phyloP scores from a whole-genome alignment of 2,329 filamentous ascomycete species.

The Dactylellina cionopaga region DNA sequence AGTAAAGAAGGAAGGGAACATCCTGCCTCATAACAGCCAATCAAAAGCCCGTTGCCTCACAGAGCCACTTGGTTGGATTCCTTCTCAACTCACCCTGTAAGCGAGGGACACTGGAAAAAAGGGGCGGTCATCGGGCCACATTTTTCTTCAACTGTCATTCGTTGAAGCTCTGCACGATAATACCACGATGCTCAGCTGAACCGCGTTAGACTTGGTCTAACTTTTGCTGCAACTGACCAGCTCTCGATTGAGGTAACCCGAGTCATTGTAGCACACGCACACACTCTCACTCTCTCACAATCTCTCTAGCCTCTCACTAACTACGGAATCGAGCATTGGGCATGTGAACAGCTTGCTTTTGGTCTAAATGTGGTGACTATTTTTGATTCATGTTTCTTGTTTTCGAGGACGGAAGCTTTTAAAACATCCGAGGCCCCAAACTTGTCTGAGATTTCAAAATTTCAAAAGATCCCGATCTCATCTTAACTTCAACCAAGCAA shows the following conservation, averaged over 20 bases:
- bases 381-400: no score
- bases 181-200: slow-evolving; percentile 35
- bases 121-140: slow-evolving; percentile 40
- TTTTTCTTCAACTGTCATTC: slow-evolving; percentile 16
- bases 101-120: slow-evolving; percentile 33
- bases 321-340: no score
- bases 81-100: slow-evolving; percentile 10
- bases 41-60: slow-evolving; percentile 19
- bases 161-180: slow-evolving; percentile 13
- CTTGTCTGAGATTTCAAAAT: no score
- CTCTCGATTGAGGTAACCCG: neutral
- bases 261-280: no score
- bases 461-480: neutral
- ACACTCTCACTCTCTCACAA: no score
- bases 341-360: no score
- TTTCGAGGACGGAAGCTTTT: slow-evolving; percentile 24
- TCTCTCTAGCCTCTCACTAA: no score
- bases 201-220: slow-evolving; percentile 1
- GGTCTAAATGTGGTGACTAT: no score
- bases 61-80: slow-evolving; percentile 1
- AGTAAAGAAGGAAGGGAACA: no score
- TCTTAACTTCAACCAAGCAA: neutral
- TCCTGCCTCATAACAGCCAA: slow-evolving; percentile 4
- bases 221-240: neutral
- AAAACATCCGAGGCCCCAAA: slow-evolving; percentile 28